Base-by-base conservation (phyloP, 352 stramenopile species). In the Globisporangium paddicum region DNA sequence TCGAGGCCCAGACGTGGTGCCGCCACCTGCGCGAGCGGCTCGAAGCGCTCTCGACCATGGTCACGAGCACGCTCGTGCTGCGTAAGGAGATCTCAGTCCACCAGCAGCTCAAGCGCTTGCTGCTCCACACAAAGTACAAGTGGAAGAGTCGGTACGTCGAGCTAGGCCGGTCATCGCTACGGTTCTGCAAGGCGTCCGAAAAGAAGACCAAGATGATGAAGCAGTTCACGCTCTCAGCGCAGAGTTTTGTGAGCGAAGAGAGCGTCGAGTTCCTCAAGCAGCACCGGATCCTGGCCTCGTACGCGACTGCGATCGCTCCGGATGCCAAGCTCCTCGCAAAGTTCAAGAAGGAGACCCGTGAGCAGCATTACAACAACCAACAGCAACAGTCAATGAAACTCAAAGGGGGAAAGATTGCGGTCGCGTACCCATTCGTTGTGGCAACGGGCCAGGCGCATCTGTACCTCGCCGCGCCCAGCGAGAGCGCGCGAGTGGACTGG, bases 111-210 rank as follows among this genome's bases (percentile, higher is more conserved):
- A 82, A 86, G 42, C 77, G 78, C 0, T 51, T 73, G 21, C 49
- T 84, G 25, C 59, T 88, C 19, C 62, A 76, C 14, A 83, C 80
- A 14, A 90, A 90, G 41, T 90, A 90, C 62, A 79, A 57, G n/a
- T 90, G 78, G 77, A 79, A 82, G 49, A 37, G 46, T 7, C 67
- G 77, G 35, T 73, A 82, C 49, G 60, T 87, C 8, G 76, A 90
- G 54, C 68, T 90, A 4, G 76, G 77, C 0, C 76, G 75, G 26
- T 75, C 76, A 5, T 79, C 78, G 25, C 28, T 90, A 3, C 78
- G 68, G 0, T 88, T 82, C 45, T 85, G 74, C 62, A 76, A 83
- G 40, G 44, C 49, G 5, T 78, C 69, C 0, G 63, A 79, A 13
- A 63, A 67, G 46, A 68, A 69, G 25, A 77, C 70, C 30, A 77